phyloP scores from a whole-genome alignment of 2,329 filamentous ascomycete genomes.

The Trichoderma harzianum region DNA sequence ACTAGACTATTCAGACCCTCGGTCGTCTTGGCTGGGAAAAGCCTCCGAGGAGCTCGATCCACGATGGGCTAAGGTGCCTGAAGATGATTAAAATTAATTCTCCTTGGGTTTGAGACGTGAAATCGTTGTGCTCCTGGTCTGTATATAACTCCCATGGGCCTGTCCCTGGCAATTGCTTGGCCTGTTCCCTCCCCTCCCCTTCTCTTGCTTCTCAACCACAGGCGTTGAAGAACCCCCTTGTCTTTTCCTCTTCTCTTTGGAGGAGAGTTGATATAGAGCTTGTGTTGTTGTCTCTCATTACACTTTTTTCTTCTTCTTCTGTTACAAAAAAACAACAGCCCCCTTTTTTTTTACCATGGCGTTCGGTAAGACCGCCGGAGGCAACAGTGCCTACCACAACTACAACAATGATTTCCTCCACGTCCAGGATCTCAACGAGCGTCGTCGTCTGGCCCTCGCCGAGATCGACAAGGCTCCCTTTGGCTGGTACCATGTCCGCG shows the following conservation, averaged over 20 bases:
- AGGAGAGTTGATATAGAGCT: constrained; percentile 7
- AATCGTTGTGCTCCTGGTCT: neutral
- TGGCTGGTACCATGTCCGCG: constrained; percentile 79
- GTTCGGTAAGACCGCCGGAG: constrained; percentile 53
- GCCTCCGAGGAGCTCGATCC: constrained; percentile 7
- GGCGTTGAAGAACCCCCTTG: constrained; percentile 1
- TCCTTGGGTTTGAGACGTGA: neutral
- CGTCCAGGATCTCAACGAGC: constrained; percentile 70
- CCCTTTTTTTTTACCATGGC: constrained; percentile 2
- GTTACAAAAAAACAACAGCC: neutral
- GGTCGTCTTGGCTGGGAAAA: constrained; percentile 16
- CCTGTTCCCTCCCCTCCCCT: neutral
- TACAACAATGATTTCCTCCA: constrained; percentile 70
- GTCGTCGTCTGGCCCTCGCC: constrained; percentile 72
- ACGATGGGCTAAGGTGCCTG: constrained; percentile 2
- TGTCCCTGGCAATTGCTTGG: neutral
- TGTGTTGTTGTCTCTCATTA: constrained; percentile 12
- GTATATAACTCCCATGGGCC: constrained; percentile 9
- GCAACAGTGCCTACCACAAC: constrained; percentile 71
- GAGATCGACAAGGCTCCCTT: constrained; percentile 81
- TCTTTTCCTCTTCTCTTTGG: neutral
- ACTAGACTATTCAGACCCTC: neutral
- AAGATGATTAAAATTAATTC: constrained; percentile 8
- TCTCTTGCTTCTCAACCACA: constrained; percentile 11
- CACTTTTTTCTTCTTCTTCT: neutral